Evolutionary conservation across 2,329 filamentous ascomycete genomes (phyloP).

Genomic region (Colletotrichum incanum): DNA sequence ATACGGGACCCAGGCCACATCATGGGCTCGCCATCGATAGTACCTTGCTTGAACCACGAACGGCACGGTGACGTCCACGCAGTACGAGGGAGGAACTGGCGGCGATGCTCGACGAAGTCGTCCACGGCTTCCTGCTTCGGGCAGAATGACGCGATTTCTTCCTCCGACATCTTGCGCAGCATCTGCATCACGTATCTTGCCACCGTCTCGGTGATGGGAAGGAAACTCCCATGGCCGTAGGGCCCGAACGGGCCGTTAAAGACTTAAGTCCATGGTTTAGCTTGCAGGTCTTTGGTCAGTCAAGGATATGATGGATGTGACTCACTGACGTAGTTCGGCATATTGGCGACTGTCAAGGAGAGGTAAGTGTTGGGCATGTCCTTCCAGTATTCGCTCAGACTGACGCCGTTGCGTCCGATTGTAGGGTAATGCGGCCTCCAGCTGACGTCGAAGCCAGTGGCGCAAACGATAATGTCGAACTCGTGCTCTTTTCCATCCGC

Average conservation of each 20-base stretch:
- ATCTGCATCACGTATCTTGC: slow-evolving; percentile 51
- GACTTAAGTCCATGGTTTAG: slow-evolving; percentile 35
- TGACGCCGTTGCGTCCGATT: slow-evolving; percentile 44
- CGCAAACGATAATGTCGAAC: slow-evolving; percentile 53
- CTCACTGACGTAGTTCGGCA: slow-evolving; percentile 48
- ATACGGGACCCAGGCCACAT: slow-evolving; percentile 49
- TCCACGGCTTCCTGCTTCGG: slow-evolving; percentile 47
- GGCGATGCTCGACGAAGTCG: slow-evolving; percentile 52
- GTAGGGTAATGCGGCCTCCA: slow-evolving; percentile 45
- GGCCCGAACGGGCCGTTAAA: slow-evolving; percentile 49
- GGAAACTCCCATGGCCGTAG: slow-evolving; percentile 48
- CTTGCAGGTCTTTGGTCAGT: background rate
- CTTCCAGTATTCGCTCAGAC: slow-evolving; percentile 44
- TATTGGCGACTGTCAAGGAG: slow-evolving; percentile 45
- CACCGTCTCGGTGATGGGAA: slow-evolving; percentile 48
- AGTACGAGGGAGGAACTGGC: slow-evolving; percentile 48
- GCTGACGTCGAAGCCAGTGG: slow-evolving; percentile 53
- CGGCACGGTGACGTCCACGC: slow-evolving; percentile 48
- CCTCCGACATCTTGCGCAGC: slow-evolving; percentile 49
- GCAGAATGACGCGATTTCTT: slow-evolving; percentile 46
- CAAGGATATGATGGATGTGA: background rate
- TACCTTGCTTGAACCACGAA: slow-evolving; percentile 50
- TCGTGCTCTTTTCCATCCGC: slow-evolving; percentile 48
- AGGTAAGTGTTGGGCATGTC: slow-evolving; percentile 47
- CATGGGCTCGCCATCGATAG: slow-evolving; percentile 47